Conservation (phyloP, 2,329 filamentous ascomycete species). For the Cladosporium sp. region DNA sequence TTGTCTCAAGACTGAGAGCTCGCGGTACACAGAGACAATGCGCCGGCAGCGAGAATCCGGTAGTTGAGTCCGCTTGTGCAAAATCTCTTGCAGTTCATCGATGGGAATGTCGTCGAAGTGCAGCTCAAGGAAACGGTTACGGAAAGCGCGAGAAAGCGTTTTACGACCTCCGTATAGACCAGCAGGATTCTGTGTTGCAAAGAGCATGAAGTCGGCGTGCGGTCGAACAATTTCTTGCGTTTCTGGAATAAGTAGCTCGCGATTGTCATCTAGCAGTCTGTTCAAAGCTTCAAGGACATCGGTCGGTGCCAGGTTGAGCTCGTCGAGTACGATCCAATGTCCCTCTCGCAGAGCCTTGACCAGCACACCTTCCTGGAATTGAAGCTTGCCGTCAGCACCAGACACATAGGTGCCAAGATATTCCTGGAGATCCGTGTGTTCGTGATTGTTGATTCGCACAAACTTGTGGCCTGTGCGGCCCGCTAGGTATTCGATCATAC, state of each 20-base stretch:
- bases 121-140: constrained; percentile 93
- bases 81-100: constrained; percentile 85
- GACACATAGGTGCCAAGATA: constrained; percentile 95
- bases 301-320: constrained; percentile 93
- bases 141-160: constrained; percentile 86
- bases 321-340: constrained; percentile 97
- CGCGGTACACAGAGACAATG: constrained; percentile 92
- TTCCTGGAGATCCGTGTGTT: constrained; percentile 97
- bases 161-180: constrained; percentile 95
- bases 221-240: constrained; percentile 92
- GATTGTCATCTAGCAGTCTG: constrained; percentile 90
- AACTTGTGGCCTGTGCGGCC: constrained; percentile 96
- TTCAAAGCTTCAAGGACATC: constrained; percentile 97
- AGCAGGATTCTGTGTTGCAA: constrained; percentile 95
- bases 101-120: constrained; percentile 99
- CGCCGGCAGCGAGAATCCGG: constrained; percentile 87
- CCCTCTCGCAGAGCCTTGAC: constrained; percentile 90
- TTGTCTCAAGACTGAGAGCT: constrained; percentile 85
- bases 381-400: constrained; percentile 76
- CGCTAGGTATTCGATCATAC: constrained; percentile 99
- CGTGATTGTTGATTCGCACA: constrained; percentile 98
- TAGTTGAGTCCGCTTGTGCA: constrained; percentile 84
- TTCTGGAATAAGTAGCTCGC: constrained; percentile 92
- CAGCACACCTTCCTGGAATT: constrained; percentile 89
- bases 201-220: constrained; percentile 94